These are phyloP conservation scores for Reutealis trisperma DNA, from an alignment of 345 rosid genomes.

Conservation along the genomic window DNA sequence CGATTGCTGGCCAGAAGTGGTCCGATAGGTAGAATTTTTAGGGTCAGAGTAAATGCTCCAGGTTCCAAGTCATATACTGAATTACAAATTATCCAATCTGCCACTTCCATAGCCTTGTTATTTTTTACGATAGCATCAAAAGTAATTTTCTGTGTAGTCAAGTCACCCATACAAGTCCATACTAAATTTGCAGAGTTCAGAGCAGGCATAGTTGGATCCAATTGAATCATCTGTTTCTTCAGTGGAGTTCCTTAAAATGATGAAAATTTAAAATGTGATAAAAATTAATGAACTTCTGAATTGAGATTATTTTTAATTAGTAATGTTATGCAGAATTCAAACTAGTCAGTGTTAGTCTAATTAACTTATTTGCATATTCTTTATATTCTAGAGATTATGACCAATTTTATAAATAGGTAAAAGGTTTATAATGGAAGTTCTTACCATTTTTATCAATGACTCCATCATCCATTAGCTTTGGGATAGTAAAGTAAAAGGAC, in stretches of 20 bases:
- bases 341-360: not conserved
- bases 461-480: constrained; percentile 44
- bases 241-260: not conserved
- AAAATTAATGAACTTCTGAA: too few relatives aligned
- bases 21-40: constrained; percentile 5
- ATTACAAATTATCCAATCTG: constrained; percentile 9
- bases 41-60: constrained; percentile 1
- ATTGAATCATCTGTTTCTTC: constrained; percentile 1
- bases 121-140: not conserved
- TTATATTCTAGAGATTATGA: not conserved
- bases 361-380: too few relatives aligned
- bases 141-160: not conserved
- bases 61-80: constrained; percentile 11
- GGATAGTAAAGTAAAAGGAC: constrained; percentile 30
- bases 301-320: too few relatives aligned
- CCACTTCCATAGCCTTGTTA: not conserved
- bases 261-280: too few relatives aligned
- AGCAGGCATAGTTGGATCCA: constrained; percentile 8
- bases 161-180: not conserved
- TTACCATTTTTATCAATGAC: constrained; percentile 45
- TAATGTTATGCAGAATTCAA: not conserved
- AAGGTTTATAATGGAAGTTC: not conserved
- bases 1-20: constrained; percentile 11
- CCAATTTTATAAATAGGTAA: not conserved
- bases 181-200: not conserved